Conservation (phyloP, 106 monocot genomes). For the Acanthochlamys bracteata region DNA sequence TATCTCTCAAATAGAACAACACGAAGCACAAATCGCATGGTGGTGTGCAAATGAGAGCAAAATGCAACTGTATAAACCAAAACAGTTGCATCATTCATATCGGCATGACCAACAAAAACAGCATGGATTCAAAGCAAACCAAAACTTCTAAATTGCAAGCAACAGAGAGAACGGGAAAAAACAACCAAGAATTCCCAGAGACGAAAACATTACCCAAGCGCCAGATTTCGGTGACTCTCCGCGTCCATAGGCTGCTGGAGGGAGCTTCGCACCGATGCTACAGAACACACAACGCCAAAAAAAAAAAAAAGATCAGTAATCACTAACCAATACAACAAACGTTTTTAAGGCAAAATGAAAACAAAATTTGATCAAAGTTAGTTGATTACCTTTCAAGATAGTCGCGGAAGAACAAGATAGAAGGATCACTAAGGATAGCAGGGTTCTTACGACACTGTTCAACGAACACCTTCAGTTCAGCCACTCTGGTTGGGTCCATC, state of each 20-base stretch:
- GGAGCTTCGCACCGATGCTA: slow-evolving; percentile 84
- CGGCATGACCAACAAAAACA: too few relatives aligned
- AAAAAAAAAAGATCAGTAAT: neutral
- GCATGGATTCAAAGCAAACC: too few relatives aligned
- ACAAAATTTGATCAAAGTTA: neutral
- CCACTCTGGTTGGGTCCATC: slow-evolving; percentile 70
- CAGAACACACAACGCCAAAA: neutral
- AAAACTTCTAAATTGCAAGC: neutral
- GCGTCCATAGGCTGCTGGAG: slow-evolving; percentile 35
- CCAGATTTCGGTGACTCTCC: slow-evolving; percentile 19
- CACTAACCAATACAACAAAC: neutral
- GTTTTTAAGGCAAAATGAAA: too few relatives aligned
- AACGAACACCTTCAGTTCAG: slow-evolving; percentile 60
- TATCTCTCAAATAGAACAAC: too few relatives aligned
- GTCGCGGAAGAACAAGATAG: slow-evolving; percentile 53
- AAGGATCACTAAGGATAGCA: slow-evolving; percentile 40
- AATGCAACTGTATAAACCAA: too few relatives aligned
- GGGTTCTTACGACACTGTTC: slow-evolving; percentile 73
- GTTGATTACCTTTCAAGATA: slow-evolving; percentile 69
- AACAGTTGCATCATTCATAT: too few relatives aligned
- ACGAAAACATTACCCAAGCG: slow-evolving; percentile 17
- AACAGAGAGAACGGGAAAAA: neutral
- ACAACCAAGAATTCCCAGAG: neutral
- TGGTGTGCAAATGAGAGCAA: too few relatives aligned
- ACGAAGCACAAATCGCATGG: too few relatives aligned